Evolutionary conservation across 1,284 basidiomycete genomes (phyloP).

Genomic region (Cryptococcus jaspeensis): DNA sequence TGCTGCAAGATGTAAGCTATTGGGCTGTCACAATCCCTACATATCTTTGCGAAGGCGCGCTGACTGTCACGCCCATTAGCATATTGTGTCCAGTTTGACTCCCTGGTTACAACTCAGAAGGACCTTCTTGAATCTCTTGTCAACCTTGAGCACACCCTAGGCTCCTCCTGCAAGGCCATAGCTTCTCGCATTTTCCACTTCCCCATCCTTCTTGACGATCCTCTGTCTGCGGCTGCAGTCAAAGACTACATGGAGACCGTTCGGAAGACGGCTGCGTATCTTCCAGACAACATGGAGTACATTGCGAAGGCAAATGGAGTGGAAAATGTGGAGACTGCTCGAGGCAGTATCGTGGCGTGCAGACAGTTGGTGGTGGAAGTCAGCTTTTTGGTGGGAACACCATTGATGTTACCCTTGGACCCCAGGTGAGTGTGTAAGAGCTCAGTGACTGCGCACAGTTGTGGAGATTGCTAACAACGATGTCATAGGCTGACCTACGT

Average conservation of each 20-base stretch:
- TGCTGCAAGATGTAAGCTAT: constrained; percentile 17
- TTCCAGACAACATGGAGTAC: constrained; percentile 68
- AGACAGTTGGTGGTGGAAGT: constrained; percentile 33
- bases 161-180: constrained; percentile 53
- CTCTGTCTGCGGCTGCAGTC: constrained; percentile 60
- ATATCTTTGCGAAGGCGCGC: background rate
- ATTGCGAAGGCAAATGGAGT: constrained; percentile 65
- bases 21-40: background rate
- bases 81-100: constrained; percentile 29
- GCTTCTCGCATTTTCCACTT: constrained; percentile 60
- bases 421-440: constrained; percentile 52
- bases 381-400: constrained; percentile 41
- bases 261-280: constrained; percentile 62
- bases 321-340: constrained; percentile 43
- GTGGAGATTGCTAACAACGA: background rate
- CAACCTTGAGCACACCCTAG: constrained; percentile 46
- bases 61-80: constrained; percentile 6
- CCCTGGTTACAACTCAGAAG: constrained; percentile 17
- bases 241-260: constrained; percentile 61
- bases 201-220: constrained; percentile 65
- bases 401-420: constrained; percentile 53
- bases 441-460: too few species aligned
- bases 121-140: constrained; percentile 20
- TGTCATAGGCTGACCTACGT: constrained; percentile 23
- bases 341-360: constrained; percentile 26